These are phyloP conservation scores for Globisporangium takayamanum DNA, from an alignment of 352 stramenopile species.

Conservation along the genomic window DNA sequence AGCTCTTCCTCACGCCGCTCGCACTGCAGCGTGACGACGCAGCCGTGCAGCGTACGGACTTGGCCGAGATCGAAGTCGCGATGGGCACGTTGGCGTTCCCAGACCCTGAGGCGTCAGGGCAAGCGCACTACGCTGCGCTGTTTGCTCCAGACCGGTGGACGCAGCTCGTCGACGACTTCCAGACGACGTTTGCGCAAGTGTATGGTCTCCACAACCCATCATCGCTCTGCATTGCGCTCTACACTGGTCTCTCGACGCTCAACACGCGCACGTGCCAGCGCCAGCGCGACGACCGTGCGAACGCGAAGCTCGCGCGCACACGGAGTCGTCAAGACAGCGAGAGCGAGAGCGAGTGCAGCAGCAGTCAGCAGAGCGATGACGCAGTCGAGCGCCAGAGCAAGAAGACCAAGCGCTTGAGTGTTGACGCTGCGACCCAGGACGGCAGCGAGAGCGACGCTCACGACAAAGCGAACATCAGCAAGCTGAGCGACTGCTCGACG, in stretches of 20 bases:
- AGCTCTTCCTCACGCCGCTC: conserved; percentile 49
- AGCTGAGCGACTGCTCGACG: background rate
- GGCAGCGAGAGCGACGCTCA: background rate
- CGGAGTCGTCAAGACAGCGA: conserved; percentile 18
- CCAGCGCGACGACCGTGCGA: conserved; percentile 31
- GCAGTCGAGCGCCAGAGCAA: conserved; percentile 29
- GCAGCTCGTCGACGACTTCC: conserved; percentile 48
- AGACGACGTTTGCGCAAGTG: conserved; percentile 53
- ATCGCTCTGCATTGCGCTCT: conserved; percentile 57
- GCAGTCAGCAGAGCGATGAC: conserved; percentile 15
- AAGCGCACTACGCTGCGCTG: conserved; percentile 52
- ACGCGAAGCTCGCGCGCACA: conserved; percentile 24
- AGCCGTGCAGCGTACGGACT: conserved; percentile 38
- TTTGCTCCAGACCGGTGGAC: conserved; percentile 61
- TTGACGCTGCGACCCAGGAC: background rate
- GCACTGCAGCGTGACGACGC: conserved; percentile 61
- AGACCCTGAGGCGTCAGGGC: conserved; percentile 47
- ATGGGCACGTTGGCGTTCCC: conserved; percentile 77
- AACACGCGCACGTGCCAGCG: conserved; percentile 71
- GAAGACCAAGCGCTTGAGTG: conserved; percentile 29
- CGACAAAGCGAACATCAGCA: conserved; percentile 15
- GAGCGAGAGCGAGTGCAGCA: conserved; percentile 6
- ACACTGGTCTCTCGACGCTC: conserved; percentile 61
- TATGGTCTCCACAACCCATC: conserved; percentile 65
- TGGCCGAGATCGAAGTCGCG: conserved; percentile 55